These are phyloP conservation scores for Pseudozyma pruni DNA, from an alignment of 1,284 basidiomycete genomes.

Conservation along the genomic window DNA sequence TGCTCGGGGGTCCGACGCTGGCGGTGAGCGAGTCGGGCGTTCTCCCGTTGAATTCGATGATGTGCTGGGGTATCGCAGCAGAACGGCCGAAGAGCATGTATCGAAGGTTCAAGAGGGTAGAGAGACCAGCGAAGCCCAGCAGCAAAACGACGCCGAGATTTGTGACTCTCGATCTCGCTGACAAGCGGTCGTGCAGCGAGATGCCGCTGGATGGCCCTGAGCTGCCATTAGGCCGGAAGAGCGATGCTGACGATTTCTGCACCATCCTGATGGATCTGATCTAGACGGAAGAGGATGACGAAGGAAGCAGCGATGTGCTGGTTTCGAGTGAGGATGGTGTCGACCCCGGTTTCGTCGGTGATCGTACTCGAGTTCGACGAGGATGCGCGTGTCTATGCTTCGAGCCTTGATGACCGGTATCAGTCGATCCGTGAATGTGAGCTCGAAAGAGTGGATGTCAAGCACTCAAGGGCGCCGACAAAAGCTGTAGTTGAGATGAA, in stretches of 20 bases:
- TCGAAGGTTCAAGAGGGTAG: slow-evolving; percentile 61
- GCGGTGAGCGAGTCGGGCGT: slow-evolving; percentile 43
- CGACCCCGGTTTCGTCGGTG: no score
- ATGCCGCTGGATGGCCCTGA: slow-evolving; percentile 25
- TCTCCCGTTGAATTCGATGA: slow-evolving; percentile 49
- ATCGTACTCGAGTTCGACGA: no score
- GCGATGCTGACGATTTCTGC: slow-evolving; percentile 32
- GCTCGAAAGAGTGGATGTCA: no score
- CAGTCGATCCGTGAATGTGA: no score
- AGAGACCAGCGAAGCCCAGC: slow-evolving; percentile 51
- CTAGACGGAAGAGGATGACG: not conserved
- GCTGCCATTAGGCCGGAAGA: slow-evolving; percentile 42
- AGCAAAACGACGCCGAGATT: slow-evolving; percentile 66
- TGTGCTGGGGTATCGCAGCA: slow-evolving; percentile 19
- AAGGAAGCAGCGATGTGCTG: no score
- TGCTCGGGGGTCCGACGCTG: slow-evolving; percentile 43
- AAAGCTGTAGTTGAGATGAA: no score
- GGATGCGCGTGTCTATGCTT: no score
- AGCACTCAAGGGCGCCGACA: no score
- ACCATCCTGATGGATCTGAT: slow-evolving; percentile 24
- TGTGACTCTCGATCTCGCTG: slow-evolving; percentile 64
- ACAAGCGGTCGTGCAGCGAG: slow-evolving; percentile 54
- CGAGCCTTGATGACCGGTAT: no score
- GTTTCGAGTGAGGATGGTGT: no score
- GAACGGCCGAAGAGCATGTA: slow-evolving; percentile 26